A percentile compares a stretch with the other conserved stretches of the same genome.
Conservation (phyloP, 2,329 filamentous ascomycete genomes). For the Phoma herbarum region DNA sequence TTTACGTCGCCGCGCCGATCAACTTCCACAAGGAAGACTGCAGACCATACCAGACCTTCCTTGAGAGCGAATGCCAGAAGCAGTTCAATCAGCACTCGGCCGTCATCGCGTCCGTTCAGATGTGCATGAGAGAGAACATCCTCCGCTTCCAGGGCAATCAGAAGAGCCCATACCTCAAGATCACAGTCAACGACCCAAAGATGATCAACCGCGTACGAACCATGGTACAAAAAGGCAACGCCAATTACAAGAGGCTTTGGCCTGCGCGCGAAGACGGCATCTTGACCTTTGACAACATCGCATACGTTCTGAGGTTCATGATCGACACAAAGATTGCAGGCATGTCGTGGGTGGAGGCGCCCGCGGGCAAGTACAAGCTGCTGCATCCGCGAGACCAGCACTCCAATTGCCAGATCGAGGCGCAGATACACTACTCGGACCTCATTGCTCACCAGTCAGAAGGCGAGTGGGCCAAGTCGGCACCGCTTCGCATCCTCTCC, state of each 20-base stretch:
- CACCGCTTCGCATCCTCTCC: constrained; percentile 87
- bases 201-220: constrained; percentile 78
- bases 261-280: constrained; percentile 69
- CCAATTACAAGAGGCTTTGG: constrained; percentile 95
- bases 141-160: constrained; percentile 94
- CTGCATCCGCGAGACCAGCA: constrained; percentile 73
- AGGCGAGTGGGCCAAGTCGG: constrained; percentile 98
- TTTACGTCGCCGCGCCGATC: constrained; percentile 89
- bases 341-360: constrained; percentile 97
- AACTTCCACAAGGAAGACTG: constrained; percentile 83
- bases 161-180: constrained; percentile 90
- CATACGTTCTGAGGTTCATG: constrained; percentile 97
- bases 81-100: constrained; percentile 66
- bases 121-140: constrained; percentile 88
- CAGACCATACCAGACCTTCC: constrained; percentile 76
- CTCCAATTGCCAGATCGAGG: constrained; percentile 97
- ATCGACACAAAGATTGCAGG: constrained; percentile 93
- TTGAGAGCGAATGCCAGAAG: constrained; percentile 78
- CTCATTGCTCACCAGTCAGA: constrained; percentile 87
- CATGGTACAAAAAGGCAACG: constrained; percentile 75
- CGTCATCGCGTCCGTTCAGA: constrained; percentile 79
- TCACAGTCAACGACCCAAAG: constrained; percentile 90
- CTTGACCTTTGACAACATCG: constrained; percentile 93
- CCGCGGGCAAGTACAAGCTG: constrained; percentile 75
- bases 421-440: constrained; percentile 80